Base-by-base conservation (phyloP, 2,329 filamentous ascomycete species). In the Pyrenochaeta sp. region DNA sequence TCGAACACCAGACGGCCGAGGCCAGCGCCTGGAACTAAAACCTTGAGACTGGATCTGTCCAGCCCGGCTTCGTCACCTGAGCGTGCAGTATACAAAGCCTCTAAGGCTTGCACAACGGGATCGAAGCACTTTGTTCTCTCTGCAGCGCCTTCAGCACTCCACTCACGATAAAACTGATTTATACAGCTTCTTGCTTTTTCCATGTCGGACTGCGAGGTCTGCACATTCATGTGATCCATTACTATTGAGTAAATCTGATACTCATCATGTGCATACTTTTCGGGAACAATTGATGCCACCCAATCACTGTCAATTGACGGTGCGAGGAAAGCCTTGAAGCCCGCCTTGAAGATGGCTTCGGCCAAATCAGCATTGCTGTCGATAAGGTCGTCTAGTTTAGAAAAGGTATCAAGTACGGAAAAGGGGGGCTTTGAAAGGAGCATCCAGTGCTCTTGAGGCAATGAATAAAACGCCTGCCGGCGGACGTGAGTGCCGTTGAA, bases 151-250 rank as follows among this genome's bases (percentile, higher is more conserved):
- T 89, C 91, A 2, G 77, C 81, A 17, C 89, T 90, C 94, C 95
- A 99, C 70, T 99, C 94, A 11, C 94, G 86, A 71, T 92, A 97
- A 68, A 97, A 89, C 65, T 99, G 94, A 8, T 93, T 85, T 37
- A 99, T 80, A 2, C 92, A 97, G 62, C 90, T 96, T 51, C 91
- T 83, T 2, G 93, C 92, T 72, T 97, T 99, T 67, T 96, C 90
- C 39, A 95, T 77, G 63, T 97, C 93, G 15, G 77, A 77, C 18
- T 84, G 74, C 29, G 86, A 92, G 10, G 91, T 88, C 21, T 83
- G 78, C 4, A 83, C 85, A 14, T 83, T 79, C 86, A 91, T 92
- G 30, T 85, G 79, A 9, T 78, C 74, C 19, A 83, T 82, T 57
- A 86, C 76, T 17, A 61, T 63, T 0, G 74, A 73, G 27, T 56